Evolutionary conservation across 305 asterid genomes (phyloP), one percentile per base, ranked within the genome.

Genomic region (Vinca major): DNA sequence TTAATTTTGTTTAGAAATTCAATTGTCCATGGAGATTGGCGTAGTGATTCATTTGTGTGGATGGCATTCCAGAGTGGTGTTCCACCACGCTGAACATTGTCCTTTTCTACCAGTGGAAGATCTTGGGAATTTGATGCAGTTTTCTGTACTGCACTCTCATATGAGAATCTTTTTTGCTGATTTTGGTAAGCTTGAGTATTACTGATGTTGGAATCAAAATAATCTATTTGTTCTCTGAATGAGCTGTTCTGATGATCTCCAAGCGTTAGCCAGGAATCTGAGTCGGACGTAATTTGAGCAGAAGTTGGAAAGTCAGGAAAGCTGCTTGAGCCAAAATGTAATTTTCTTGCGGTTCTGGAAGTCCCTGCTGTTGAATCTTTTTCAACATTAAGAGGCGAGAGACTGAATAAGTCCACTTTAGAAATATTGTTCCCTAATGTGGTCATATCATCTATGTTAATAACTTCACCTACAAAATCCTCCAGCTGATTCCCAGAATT

Each of bases 21-120:
- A 64, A 83, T 78, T 39, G 93, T 88, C 97, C 98, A 94, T 53
- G 98, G 98, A 20, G 98, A 89, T 80, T 89, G 91, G 74, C 81
- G 76, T 70, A 69, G 87, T 62, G 67, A 75, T 71, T 77, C 85
- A 75, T 85, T 71, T 74, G 95, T 81, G 73, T 79, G 86, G 67
- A 88, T 86, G 71, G 97, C 94, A 60, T 85, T 86, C 75, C 88
- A 83, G 61, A 89, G 89, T 55, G 91, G 88, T 44, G 95, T 88
- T 73, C 79, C 84, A 63, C 82, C 86, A 73, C 68, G 79, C 77
- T 71, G 67, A 69, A 41, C 73, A 44, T 70, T 64, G 52, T 77
- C 75, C 47, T 80, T 79, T 67, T 82, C 84, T 66, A 77, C 80
- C 79, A 69, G 56, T 53, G 77, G 53, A 79, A 54, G 73, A 65